These are phyloP conservation scores for Picocystis salinarum DNA, from an alignment of 139 green algal species.

Conservation along the genomic window DNA sequence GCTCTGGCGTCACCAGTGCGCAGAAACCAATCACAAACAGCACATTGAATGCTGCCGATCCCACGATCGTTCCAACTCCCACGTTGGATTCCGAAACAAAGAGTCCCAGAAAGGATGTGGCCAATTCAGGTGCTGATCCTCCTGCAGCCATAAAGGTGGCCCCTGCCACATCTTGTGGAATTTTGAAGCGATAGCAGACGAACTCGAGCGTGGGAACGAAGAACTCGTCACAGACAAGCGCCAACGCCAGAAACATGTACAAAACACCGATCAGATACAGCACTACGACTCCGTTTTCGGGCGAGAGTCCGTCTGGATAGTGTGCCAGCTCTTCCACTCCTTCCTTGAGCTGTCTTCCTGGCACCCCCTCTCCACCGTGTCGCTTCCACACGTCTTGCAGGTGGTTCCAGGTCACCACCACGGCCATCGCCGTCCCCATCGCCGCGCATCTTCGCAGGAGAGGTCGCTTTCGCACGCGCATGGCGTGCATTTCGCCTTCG, in stretches of 20 bases:
- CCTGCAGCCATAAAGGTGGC: conserved; percentile 29
- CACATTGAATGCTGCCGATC: conserved; percentile 7
- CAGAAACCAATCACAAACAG: too few species aligned
- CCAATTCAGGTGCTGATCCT: conserved; percentile 21
- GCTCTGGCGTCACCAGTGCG: conserved; percentile 3
- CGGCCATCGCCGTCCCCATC: too few species aligned
- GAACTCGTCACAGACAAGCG: conserved; percentile 11
- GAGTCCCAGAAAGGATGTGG: conserved; percentile 16
- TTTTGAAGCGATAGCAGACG: not conserved
- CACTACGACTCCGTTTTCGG: conserved; percentile 4
- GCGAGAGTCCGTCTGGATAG: too few species aligned
- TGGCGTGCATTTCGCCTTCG: too few species aligned
- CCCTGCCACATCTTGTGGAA: conserved; percentile 5
- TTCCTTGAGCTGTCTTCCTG: too few species aligned
- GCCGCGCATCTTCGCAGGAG: too few species aligned
- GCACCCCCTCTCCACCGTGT: too few species aligned
- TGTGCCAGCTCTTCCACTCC: too few species aligned
- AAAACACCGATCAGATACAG: conserved; percentile 8
- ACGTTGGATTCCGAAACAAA: too few species aligned
- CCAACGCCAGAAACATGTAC: conserved; percentile 9
- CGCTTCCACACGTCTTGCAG: too few species aligned
- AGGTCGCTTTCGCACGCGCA: too few species aligned
- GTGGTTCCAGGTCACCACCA: too few species aligned
- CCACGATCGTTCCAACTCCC: conserved; percentile 22
- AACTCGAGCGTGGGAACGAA: conserved; percentile 11